Evolutionary conservation across 306 rosid species (phyloP).

Genomic region (Sophora flavescens): DNA sequence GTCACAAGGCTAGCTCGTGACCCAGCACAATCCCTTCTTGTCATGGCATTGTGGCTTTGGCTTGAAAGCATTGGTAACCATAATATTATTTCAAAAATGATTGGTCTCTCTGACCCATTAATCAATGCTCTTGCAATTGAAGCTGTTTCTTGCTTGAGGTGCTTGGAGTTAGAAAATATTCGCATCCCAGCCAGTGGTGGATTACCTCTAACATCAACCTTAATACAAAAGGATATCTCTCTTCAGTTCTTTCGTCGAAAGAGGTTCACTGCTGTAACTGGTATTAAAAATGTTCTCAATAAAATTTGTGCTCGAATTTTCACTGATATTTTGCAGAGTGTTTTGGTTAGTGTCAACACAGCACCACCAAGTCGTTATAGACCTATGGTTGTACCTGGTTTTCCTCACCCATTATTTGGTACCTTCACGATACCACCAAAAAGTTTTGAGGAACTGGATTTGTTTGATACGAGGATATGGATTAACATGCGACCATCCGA

Average conservation of each 20-base stretch:
- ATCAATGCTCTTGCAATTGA: slow-evolving; percentile 53
- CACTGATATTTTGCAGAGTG: slow-evolving; percentile 54
- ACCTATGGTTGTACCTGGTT: slow-evolving; percentile 50
- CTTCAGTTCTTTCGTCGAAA: slow-evolving; percentile 46
- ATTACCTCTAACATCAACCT: slow-evolving; percentile 46
- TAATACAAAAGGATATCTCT: slow-evolving; percentile 46
- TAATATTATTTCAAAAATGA: slow-evolving; percentile 41
- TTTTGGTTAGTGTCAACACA: slow-evolving; percentile 24
- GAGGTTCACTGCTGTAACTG: slow-evolving; percentile 50
- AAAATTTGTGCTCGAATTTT: slow-evolving; percentile 57
- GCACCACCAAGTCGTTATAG: not conserved
- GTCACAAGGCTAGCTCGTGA: slow-evolving; percentile 40
- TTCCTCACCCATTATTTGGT: slow-evolving; percentile 70
- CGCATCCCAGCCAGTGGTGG: not conserved
- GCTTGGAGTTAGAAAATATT: slow-evolving; percentile 41
- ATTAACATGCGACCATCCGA: not conserved
- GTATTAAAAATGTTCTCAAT: slow-evolving; percentile 56
- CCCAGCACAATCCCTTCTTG: slow-evolving; percentile 47
- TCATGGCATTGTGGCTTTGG: slow-evolving; percentile 75
- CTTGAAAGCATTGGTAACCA: slow-evolving; percentile 49
- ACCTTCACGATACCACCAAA: slow-evolving; percentile 39
- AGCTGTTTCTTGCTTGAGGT: slow-evolving; percentile 54
- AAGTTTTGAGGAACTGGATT: slow-evolving; percentile 12
- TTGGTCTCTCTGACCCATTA: not conserved
- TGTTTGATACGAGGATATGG: slow-evolving; percentile 49